Percentiles rank a stretch among this genome's conserved stretches.
phyloP scores from a whole-genome alignment of 345 rosid genomes.

The Camelina sativa region DNA sequence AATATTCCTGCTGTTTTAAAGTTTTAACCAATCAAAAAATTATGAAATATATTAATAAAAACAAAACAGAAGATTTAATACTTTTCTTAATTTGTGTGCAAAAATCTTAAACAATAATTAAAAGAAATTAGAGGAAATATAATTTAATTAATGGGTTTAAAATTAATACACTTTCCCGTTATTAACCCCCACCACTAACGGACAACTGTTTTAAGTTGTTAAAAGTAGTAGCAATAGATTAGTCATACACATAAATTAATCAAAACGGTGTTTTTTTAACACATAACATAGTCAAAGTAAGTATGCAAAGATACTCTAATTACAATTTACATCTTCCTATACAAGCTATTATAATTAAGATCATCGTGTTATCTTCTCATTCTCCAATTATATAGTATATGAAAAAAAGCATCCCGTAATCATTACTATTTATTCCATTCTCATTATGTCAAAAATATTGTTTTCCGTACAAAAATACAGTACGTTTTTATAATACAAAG shows the following conservation, averaged over 20 bases:
- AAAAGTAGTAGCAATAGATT: slow-evolving; percentile 21
- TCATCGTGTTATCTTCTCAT: slow-evolving; percentile 36
- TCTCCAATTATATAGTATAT: slow-evolving; percentile 34
- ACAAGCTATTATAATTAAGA: slow-evolving; percentile 19
- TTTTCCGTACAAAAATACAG: not conserved
- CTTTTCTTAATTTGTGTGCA: too few species aligned
- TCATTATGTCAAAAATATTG: not conserved
- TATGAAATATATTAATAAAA: too few species aligned
- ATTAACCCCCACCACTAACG: slow-evolving; percentile 36
- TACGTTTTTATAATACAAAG: not conserved
- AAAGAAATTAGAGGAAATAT: too few species aligned
- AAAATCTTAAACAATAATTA: too few species aligned
- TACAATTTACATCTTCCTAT: slow-evolving; percentile 13
- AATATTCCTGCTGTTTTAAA: too few species aligned
- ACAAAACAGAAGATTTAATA: too few species aligned
- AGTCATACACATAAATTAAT: slow-evolving; percentile 17
- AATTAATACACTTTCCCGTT: not conserved
- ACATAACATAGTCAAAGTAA: slow-evolving; percentile 34
- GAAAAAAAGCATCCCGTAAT: slow-evolving; percentile 31
- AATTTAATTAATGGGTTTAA: not conserved
- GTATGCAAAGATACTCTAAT: not conserved
- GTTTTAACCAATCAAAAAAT: too few species aligned
- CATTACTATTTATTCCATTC: slow-evolving; percentile 28
- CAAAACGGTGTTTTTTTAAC: slow-evolving; percentile 3
- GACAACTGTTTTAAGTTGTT: slow-evolving; percentile 22